Conservation (phyloP, 1,284 basidiomycete genomes). For the Pseudozyma thailandica region DNA sequence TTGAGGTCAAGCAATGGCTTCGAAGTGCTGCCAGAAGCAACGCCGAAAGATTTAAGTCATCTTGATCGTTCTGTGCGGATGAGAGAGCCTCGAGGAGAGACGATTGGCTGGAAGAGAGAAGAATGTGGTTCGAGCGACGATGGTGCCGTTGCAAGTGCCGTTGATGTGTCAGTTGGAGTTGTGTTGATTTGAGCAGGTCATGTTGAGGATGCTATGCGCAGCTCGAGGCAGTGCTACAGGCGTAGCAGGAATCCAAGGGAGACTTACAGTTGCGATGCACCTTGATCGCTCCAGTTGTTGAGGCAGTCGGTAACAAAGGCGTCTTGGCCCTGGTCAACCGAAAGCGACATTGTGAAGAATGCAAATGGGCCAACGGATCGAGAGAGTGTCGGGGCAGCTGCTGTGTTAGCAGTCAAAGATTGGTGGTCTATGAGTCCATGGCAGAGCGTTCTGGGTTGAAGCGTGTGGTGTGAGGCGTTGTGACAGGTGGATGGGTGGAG, state of each 20-base stretch:
- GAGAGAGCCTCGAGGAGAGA: conserved; percentile 10
- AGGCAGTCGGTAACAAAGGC: conserved; percentile 22
- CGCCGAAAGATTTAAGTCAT: conserved; percentile 6
- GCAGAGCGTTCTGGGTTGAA: background rate
- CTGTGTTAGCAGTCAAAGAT: no score
- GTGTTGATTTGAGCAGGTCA: background rate
- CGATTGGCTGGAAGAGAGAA: conserved; percentile 9
- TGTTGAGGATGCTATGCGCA: background rate
- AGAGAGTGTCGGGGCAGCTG: no score
- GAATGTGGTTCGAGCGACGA: conserved; percentile 4
- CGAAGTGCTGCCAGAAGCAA: conserved; percentile 14
- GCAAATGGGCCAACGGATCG: background rate
- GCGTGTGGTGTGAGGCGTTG: background rate
- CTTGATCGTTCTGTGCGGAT: background rate
- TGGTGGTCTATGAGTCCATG: no score
- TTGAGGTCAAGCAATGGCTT: conserved; percentile 12
- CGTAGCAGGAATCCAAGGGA: background rate
- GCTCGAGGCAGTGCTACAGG: background rate
- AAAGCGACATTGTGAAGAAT: conserved; percentile 11
- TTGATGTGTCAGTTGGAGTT: conserved; percentile 14
- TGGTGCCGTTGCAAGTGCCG: conserved; percentile 6
- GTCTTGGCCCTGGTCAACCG: conserved; percentile 2
- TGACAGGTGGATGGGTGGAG: background rate
- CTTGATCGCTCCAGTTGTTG: conserved; percentile 18
- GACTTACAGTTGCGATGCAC: conserved; percentile 40